A percentile compares a stretch with the other conserved stretches of the same genome.
phyloP scores from a whole-genome alignment of 495 filamentous ascomycete genomes.

The Hypoxylon fragiforme region DNA sequence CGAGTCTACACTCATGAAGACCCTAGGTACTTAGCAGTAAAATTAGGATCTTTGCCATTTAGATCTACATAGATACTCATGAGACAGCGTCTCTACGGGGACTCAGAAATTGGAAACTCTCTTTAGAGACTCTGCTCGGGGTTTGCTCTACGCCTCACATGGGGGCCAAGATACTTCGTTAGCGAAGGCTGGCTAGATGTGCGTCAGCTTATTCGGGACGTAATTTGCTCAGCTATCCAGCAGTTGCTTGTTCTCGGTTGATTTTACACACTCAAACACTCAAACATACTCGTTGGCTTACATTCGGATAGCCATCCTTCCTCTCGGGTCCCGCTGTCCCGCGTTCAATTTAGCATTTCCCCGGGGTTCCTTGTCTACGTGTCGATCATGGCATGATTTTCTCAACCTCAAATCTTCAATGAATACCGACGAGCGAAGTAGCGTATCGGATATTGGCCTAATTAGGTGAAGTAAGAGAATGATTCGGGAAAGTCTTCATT shows the following conservation, averaged over 20 bases:
- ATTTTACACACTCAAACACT: neutral
- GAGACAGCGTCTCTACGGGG: too few species aligned
- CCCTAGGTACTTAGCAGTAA: too few species aligned
- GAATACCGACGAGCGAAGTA: slow-evolving; percentile 15
- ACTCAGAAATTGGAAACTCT: neutral
- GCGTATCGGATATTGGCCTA: slow-evolving; percentile 25
- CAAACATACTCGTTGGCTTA: slow-evolving; percentile 11
- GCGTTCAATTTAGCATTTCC: slow-evolving; percentile 21
- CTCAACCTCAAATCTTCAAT: slow-evolving; percentile 17
- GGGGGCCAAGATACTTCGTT: neutral
- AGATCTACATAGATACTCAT: too few species aligned
- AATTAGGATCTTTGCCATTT: too few species aligned
- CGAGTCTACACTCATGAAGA: too few species aligned
- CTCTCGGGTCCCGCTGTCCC: slow-evolving; percentile 19
- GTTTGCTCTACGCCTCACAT: neutral
- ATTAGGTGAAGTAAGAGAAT: slow-evolving; percentile 29
- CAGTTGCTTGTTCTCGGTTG: neutral
- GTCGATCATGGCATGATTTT: slow-evolving; percentile 31
- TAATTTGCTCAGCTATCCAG: slow-evolving; percentile 2
- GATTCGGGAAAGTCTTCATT: slow-evolving; percentile 22
- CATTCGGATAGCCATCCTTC: slow-evolving; percentile 9
- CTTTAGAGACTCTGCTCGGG: neutral
- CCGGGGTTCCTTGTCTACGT: slow-evolving; percentile 24
- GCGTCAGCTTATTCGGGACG: neutral
- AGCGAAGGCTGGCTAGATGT: neutral